Evolutionary conservation across 2,329 filamentous ascomycete species (phyloP), one percentile per base, ranked within the genome.

Genomic region (Diaporthe destruens): DNA sequence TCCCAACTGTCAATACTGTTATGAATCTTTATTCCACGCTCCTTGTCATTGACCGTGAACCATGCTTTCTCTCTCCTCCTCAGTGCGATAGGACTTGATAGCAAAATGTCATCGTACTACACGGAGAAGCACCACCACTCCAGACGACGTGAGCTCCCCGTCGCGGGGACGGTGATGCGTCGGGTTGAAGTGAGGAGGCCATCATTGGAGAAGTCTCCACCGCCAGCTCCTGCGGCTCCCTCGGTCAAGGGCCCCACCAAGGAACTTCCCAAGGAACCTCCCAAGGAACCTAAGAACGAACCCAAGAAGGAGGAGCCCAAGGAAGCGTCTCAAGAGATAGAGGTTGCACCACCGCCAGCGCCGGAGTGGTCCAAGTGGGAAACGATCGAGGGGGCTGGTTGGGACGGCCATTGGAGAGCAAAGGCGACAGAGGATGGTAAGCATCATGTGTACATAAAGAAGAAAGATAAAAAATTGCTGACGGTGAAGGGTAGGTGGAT

Each of bases 371-470:
- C 73, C 23, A 34, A 72, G 20, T 74, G 73, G 73, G 34, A 70
- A 54, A 49, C 59, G 18, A 39, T 72, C 32, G 47, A 68, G 6
- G 56, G 39, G 7, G 23, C 57, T 12, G 32, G 36, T 2, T 74
- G 73, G 71, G 72, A 74, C 16, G 72, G 72, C 25, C 59, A 72
- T 44, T 74, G 72, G 72, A 71, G 72, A 44, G 72, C 70, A 14
- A 70, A 56, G 7, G 25, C 54, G 8, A 42, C 49, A 6, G 57
- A 61, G 25, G 57, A 70, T 53, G 66, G 71, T 74, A 29, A 44
- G 16, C 32, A 51, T 3, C 16, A 18, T 3, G 18, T 29, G 5
- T 61, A 11, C 11, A 29, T 51, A 32, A n/a, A 47, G 23, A 6
- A 42, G 9, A 42, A 23, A 7, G 68, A 44, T 4, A 4, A 32